These are phyloP conservation scores for Nicotiana sylvestris DNA, from an alignment of 257 asterid genomes.

Conservation along the genomic window DNA sequence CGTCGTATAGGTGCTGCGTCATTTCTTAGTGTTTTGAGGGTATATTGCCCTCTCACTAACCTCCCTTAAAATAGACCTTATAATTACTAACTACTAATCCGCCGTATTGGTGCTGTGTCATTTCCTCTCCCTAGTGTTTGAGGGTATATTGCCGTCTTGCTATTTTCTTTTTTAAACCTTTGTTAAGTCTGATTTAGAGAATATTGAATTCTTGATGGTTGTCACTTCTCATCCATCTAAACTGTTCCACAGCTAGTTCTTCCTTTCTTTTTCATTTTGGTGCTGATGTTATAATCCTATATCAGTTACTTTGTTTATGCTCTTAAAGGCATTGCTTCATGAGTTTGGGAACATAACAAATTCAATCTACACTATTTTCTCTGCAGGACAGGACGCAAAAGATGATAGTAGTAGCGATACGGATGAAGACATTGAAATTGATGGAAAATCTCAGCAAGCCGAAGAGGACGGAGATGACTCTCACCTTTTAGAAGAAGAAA, in stretches of 20 bases:
- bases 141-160: too few relatives aligned
- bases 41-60: not conserved
- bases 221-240: not conserved
- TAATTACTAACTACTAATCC: too few relatives aligned
- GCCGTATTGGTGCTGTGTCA: too few relatives aligned
- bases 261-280: not conserved
- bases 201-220: not conserved
- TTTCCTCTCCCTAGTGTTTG: too few relatives aligned
- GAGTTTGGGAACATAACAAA: not conserved
- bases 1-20: not conserved
- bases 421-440: conserved; percentile 38
- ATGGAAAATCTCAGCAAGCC: conserved; percentile 31
- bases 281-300: not conserved
- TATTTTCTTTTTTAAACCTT: not conserved
- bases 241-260: conserved; percentile 8
- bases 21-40: not conserved
- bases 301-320: not conserved
- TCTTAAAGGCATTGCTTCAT: not conserved
- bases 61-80: too few relatives aligned
- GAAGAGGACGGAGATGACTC: conserved; percentile 26
- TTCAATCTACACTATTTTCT: conserved; percentile 6
- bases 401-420: conserved; percentile 39
- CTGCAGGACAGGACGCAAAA: conserved; percentile 52
- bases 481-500: conserved; percentile 31
- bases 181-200: not conserved